Conservation (phyloP, 2,329 filamentous ascomycete species). For the Botrytis aclada region DNA sequence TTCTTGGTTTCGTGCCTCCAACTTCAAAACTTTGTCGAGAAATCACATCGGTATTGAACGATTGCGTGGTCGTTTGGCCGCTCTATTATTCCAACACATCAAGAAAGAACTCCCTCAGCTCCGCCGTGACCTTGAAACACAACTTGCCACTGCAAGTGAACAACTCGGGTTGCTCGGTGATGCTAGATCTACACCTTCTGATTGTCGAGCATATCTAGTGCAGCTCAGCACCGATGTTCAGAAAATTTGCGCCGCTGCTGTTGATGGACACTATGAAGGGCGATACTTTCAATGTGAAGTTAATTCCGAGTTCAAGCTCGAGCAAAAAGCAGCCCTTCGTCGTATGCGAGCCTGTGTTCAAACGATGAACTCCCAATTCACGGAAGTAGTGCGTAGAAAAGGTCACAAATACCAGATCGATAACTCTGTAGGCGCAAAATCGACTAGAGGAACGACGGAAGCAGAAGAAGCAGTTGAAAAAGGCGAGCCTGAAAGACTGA, state of each 20-base stretch:
- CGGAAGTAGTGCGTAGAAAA: conserved; percentile 26
- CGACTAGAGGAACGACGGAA: not conserved
- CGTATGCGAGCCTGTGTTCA: conserved; percentile 37
- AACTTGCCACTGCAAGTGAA: conserved; percentile 11
- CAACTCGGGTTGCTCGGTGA: conserved; percentile 23
- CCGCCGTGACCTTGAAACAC: conserved; percentile 27
- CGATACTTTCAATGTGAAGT: conserved; percentile 30
- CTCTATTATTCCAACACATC: conserved; percentile 37
- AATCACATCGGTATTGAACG: conserved; percentile 32
- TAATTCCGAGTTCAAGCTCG: conserved; percentile 24
- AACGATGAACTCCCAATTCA: conserved; percentile 34
- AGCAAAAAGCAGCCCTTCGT: conserved; percentile 21
- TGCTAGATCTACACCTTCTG: conserved; percentile 22
- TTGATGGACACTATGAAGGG: conserved; percentile 38
- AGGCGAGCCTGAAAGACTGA: conserved; percentile 28
- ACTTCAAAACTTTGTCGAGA: conserved; percentile 32
- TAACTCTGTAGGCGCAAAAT: conserved; percentile 16
- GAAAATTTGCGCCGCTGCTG: conserved; percentile 35
- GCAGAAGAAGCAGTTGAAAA: not conserved
- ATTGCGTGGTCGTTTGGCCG: conserved; percentile 30
- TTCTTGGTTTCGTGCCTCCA: conserved; percentile 31
- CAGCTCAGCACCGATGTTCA: conserved; percentile 35
- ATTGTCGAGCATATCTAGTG: conserved; percentile 32
- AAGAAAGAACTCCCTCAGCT: conserved; percentile 35
- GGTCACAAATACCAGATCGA: conserved; percentile 37